phyloP scores from a whole-genome alignment of 2,329 filamentous ascomycete species.

The Fusarium veterinarium region DNA sequence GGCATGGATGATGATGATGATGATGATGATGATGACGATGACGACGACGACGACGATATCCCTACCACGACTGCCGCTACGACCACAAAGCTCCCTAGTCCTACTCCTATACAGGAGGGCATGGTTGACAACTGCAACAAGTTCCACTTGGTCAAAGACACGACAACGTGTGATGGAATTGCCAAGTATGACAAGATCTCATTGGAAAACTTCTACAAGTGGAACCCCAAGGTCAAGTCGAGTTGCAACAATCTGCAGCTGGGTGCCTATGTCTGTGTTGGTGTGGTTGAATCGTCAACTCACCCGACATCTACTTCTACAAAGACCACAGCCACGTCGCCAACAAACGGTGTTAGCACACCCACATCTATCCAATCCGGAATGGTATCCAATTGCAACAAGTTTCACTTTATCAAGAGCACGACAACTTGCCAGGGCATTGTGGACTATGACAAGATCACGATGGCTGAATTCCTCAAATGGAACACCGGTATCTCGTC shows the following conservation, averaged over 20 bases:
- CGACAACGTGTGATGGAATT: not conserved
- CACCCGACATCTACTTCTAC: not conserved
- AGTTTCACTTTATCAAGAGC: not conserved
- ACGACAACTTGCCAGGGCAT: slow-evolving; percentile 4
- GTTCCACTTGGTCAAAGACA: not conserved
- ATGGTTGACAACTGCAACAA: not conserved
- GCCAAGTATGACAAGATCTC: not conserved
- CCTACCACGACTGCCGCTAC: not conserved
- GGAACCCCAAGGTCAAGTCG: not conserved
- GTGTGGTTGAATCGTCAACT: not conserved
- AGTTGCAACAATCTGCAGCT: not conserved
- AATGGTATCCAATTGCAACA: slow-evolving; percentile 1
- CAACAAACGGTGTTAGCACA: not conserved
- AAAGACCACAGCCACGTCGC: not conserved
- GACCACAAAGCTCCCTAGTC: not conserved
- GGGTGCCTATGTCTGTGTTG: not conserved
- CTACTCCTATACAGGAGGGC: not conserved
- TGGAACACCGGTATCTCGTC: slow-evolving; percentile 1
- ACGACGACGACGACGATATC: not conserved
- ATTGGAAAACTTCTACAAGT: not conserved
- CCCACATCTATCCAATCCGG: not conserved
- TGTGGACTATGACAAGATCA: slow-evolving; percentile 1
- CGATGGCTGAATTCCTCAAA: not conserved
- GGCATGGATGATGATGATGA: not conserved
- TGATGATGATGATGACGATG: no score